Percentiles rank a stretch among this genome's conserved stretches.
Conservation (phyloP, 257 asterid genomes). For the Gentiana dahurica region DNA sequence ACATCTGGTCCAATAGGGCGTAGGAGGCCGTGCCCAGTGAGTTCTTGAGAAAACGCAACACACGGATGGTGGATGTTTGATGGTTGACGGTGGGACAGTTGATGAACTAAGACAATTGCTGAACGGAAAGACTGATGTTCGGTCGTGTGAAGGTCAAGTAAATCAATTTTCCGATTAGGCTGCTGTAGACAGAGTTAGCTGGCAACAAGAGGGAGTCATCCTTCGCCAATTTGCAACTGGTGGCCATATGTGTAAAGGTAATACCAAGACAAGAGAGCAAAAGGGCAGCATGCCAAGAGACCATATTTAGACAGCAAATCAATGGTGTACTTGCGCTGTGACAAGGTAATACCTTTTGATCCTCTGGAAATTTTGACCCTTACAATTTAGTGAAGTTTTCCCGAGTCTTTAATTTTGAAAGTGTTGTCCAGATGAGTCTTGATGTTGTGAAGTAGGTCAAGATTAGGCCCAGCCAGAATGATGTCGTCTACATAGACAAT, state of each 20-base stretch:
- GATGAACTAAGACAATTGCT: too few species aligned
- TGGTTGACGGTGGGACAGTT: too few species aligned
- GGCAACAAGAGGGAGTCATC: too few species aligned
- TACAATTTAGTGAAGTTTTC: not conserved
- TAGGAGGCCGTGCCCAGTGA: too few species aligned
- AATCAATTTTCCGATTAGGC: too few species aligned
- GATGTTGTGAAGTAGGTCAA: not conserved
- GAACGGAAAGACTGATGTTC: too few species aligned
- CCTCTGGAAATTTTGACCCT: not conserved
- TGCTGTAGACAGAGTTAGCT: too few species aligned
- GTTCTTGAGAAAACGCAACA: too few species aligned
- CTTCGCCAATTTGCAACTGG: not conserved
- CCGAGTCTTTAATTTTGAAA: not conserved
- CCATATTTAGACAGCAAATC: not conserved
- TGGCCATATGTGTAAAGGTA: not conserved
- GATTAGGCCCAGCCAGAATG: not conserved
- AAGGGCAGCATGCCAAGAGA: not conserved
- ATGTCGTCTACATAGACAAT: not conserved
- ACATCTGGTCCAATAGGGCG: too few species aligned
- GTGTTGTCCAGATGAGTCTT: not conserved
- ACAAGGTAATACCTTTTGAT: not conserved
- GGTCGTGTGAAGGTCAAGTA: too few species aligned
- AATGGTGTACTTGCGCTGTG: not conserved
- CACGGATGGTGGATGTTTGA: too few species aligned
- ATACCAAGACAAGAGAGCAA: too few species aligned